Base-by-base conservation (phyloP, 2,329 filamentous ascomycete genomes). In the Gyromitra esculenta region DNA sequence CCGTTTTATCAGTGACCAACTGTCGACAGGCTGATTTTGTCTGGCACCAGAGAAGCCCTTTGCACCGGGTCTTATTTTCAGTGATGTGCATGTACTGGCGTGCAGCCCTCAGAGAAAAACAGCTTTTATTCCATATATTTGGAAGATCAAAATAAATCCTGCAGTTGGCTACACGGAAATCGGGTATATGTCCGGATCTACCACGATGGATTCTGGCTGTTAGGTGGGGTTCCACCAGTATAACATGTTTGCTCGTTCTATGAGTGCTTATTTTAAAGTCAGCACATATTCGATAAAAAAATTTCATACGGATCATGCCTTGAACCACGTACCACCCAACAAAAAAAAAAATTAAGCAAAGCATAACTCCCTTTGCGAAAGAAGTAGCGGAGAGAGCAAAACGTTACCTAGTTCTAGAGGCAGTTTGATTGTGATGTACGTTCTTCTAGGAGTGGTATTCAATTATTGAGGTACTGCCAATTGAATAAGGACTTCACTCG, bases 231-330 rank as follows among this genome's bases (percentile, higher is more conserved):
- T 57, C 54, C 54, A 35, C 52, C 5, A 15, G 1, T n/a, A 35
- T 56, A 25, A 41, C 7, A 9, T 60, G 13, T 59, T 15, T 59
- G 25, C 56, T 60, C n/a, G 13, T 31, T 13, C 35, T 13, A 35
- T 43, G 37, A n/a, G n/a, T n/a, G n/a, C 54, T 41, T 39, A 60
- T 60, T n/a, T 60, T 35, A 43, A 45, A 41, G 21, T 41, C n/a
- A 41, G 57, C n/a, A 11, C 37, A 41, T 8, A 11, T 43, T 41
- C n/a, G 21, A 18, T 60, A 60, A 41, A 41, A 60, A 41, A 41
- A 15, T 13, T 13, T 56, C 18, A 56, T n/a, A 15, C 1, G 1
- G 18, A 11, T 57, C 13, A 3, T 21, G 57, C 25, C 18, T 48
- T 64, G 13, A 25, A 15, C n/a, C 43, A 50, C 41, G 25, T 31